phyloP scores from a whole-genome alignment of 129 eudicot genomes.

The Erigeron canadensis region DNA sequence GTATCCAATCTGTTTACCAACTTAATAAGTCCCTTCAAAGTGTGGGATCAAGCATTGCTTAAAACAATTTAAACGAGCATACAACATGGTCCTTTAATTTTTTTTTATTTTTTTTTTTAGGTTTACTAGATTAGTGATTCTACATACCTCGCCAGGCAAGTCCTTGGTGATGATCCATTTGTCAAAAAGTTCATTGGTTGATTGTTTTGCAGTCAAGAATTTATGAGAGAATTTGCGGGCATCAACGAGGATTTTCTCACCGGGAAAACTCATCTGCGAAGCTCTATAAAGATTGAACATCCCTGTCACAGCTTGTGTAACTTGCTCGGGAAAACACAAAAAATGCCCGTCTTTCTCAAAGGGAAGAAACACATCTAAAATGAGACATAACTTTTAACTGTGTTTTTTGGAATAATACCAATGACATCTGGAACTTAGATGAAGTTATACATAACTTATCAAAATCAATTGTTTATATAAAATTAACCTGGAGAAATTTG shows the following conservation, averaged over 20 bases:
- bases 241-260: constrained; percentile 9
- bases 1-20: constrained; percentile 7
- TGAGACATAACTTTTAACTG: background rate
- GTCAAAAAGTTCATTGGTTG: constrained; percentile 13
- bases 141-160: constrained; percentile 13
- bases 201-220: background rate
- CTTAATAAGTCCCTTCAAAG: too few species aligned
- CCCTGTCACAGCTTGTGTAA: background rate
- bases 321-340: background rate
- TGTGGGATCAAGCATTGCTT: too few species aligned
- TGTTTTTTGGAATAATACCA: background rate
- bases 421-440: background rate
- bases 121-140: too few species aligned
- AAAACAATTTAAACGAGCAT: too few species aligned
- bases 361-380: background rate
- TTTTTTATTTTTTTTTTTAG: too few species aligned
- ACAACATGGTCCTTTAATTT: too few species aligned
- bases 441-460: background rate
- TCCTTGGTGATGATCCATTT: constrained; percentile 21
- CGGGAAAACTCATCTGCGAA: constrained; percentile 9
- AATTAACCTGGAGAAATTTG: background rate
- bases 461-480: background rate
- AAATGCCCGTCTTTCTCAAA: constrained; percentile 6
- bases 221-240: constrained; percentile 3
- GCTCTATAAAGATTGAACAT: constrained; percentile 26